Evolutionary conservation across 768 basidiomycete genomes (phyloP), one percentile per base, ranked within the genome.

Genomic region (Cystofilobasidium ferigula): DNA sequence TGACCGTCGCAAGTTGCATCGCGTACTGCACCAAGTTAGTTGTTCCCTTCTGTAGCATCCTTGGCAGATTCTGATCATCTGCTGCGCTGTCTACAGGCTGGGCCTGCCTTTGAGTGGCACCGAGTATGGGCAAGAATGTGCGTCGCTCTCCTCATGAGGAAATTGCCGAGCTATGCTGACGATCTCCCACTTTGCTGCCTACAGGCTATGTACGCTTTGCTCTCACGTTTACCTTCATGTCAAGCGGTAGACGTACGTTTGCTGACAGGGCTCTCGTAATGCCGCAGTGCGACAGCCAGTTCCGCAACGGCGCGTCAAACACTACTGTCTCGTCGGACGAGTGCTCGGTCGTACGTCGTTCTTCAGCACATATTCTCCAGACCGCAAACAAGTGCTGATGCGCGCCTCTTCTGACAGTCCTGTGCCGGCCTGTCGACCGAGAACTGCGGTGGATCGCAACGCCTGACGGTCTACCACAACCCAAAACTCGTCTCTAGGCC

Each of bases 251-350:
- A n/a, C n/a, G n/a, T n/a, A n/a, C n/a, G n/a, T n/a, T n/a, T n/a
- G n/a, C n/a, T n/a, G n/a, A n/a, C n/a, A n/a, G n/a, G n/a, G n/a
- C n/a, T n/a, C n/a, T n/a, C n/a, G n/a, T 38, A 47, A 18, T 47
- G n/a, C 42, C 13, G 5, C 38, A 66, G 40, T 77, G 76, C 66
- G 75, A 73, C 62, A 63, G 60, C 42, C 51, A 54, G 12, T 71
- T 76, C 67, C 64, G 70, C 28, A 74, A 74, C 69, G 74, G 75
- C 8, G 74, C 74, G 9, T 68, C 69, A 57, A 74, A 74, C 69
- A 73, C 73, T 0, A 72, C 74, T 20, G 63, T 76, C 26, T 64
- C 36, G 60, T 26, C 47, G 28, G 62, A 63, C 58, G 68, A 71
- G 57, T 77, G 76, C 62, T 60, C 56, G n/a, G 10, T 43, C 14